phyloP scores from a whole-genome alignment of 1,284 basidiomycete genomes.

The Ceratobasidium sp. region DNA sequence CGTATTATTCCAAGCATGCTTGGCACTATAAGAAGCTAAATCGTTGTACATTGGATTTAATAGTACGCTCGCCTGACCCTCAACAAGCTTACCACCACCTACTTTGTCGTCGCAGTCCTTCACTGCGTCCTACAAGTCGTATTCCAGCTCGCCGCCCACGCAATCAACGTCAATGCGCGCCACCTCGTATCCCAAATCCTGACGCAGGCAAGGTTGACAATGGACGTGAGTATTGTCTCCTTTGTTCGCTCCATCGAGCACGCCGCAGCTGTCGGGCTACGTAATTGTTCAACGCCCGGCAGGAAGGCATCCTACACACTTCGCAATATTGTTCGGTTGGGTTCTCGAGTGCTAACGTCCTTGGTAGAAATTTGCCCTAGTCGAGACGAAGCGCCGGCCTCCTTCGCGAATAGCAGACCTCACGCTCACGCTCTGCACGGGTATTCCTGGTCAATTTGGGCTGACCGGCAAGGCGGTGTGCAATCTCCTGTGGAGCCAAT shows the following conservation, averaged over 20 bases:
- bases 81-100: constrained; percentile 74
- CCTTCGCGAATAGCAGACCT: constrained; percentile 8
- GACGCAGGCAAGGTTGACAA: constrained; percentile 27
- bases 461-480: constrained; percentile 28
- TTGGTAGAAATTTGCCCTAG: constrained; percentile 25
- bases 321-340: neutral
- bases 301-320: neutral
- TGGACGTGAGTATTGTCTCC: constrained; percentile 36
- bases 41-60: constrained; percentile 58
- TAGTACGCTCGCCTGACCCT: constrained; percentile 75
- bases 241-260: neutral
- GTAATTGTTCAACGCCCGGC: neutral
- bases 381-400: constrained; percentile 27
- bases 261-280: neutral
- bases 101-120: constrained; percentile 74
- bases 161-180: constrained; percentile 72
- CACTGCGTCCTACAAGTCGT: constrained; percentile 78
- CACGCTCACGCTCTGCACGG: constrained; percentile 29
- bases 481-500: constrained; percentile 33
- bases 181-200: constrained; percentile 62
- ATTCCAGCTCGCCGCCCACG: constrained; percentile 76
- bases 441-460: constrained; percentile 36
- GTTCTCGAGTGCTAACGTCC: neutral
- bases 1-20: constrained; percentile 7
- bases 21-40: neutral